Conservation (phyloP, 2,329 filamentous ascomycete species). For the Arthrinium phaeospermum region DNA sequence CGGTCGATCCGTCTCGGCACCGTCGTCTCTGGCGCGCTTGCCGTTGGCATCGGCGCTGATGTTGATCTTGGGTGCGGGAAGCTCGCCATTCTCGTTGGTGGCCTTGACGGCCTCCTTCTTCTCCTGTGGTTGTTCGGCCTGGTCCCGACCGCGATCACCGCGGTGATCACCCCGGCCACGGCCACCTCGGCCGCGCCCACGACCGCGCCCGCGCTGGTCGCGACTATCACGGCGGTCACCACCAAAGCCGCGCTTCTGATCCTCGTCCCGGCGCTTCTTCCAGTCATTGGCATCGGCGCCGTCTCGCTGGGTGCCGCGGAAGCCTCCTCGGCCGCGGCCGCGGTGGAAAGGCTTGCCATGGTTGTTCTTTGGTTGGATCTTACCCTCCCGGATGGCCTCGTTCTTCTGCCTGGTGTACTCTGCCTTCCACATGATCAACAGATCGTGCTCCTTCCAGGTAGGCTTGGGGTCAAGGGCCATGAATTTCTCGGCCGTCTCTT, state of each 20-base stretch:
- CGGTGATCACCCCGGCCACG: slow-evolving; percentile 44
- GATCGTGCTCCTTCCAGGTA: slow-evolving; percentile 79
- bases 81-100: slow-evolving; percentile 37
- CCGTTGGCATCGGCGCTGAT: slow-evolving; percentile 48
- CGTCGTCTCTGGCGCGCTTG: slow-evolving; percentile 62
- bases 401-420: slow-evolving; percentile 84
- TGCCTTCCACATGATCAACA: slow-evolving; percentile 86
- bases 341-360: slow-evolving; percentile 38
- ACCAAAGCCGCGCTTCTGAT: slow-evolving; percentile 65
- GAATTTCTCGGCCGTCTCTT: slow-evolving; percentile 82
- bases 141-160: slow-evolving; percentile 41
- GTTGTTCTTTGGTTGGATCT: slow-evolving; percentile 63
- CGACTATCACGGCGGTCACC: slow-evolving; percentile 51
- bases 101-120: slow-evolving; percentile 24
- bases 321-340: slow-evolving; percentile 46
- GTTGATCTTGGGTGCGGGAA: slow-evolving; percentile 51
- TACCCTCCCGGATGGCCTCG: slow-evolving; percentile 72
- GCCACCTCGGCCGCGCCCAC: slow-evolving; percentile 50
- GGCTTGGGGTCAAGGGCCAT: slow-evolving; percentile 80
- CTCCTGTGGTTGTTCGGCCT: slow-evolving; percentile 41
- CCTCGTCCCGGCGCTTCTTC: slow-evolving; percentile 68
- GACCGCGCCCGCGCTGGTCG: slow-evolving; percentile 42
- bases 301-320: slow-evolving; percentile 43
- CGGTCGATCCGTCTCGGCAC: slow-evolving; percentile 49
- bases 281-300: slow-evolving; percentile 61